Evolutionary conservation across 2,329 filamentous ascomycete genomes (phyloP).

Genomic region (Tolypocladium inflatum): DNA sequence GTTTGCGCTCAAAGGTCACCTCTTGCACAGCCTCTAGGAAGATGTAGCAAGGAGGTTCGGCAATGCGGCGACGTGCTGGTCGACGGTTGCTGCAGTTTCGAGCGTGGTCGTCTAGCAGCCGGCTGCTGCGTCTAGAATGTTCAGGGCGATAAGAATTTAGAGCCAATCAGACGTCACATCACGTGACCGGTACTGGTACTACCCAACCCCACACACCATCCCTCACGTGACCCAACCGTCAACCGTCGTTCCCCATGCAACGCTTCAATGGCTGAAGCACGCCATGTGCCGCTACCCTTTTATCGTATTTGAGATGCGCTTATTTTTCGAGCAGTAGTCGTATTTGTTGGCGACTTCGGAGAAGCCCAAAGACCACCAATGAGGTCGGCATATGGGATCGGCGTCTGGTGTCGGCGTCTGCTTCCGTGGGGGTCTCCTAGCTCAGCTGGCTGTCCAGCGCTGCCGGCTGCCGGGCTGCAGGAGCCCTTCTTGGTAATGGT

Average conservation of each 20-base stretch:
- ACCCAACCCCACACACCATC: too few species aligned
- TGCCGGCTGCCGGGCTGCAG: background rate
- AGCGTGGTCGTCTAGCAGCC: background rate
- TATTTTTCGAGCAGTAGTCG: background rate
- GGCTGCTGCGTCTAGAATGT: background rate
- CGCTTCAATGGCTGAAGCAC: background rate
- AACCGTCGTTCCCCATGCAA: background rate
- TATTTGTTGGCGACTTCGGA: background rate
- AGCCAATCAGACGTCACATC: background rate
- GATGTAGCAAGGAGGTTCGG: background rate
- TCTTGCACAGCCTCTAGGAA: background rate
- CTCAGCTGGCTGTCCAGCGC: background rate
- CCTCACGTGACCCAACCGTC: background rate
- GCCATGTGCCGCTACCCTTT: background rate
- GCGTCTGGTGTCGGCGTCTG: background rate
- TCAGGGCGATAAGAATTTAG: background rate
- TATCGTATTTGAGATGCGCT: background rate
- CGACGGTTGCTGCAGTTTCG: background rate
- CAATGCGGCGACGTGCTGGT: background rate
- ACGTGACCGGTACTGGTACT: background rate
- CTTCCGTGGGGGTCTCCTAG: background rate
- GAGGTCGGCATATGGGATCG: background rate
- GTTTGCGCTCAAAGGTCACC: constrained; percentile 23
- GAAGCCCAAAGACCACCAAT: background rate
- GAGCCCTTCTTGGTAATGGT: background rate